A percentile compares a stretch with the other conserved stretches of the same genome.
Evolutionary conservation across 768 basidiomycete species (phyloP).

Genomic region (Serendipita sp.): DNA sequence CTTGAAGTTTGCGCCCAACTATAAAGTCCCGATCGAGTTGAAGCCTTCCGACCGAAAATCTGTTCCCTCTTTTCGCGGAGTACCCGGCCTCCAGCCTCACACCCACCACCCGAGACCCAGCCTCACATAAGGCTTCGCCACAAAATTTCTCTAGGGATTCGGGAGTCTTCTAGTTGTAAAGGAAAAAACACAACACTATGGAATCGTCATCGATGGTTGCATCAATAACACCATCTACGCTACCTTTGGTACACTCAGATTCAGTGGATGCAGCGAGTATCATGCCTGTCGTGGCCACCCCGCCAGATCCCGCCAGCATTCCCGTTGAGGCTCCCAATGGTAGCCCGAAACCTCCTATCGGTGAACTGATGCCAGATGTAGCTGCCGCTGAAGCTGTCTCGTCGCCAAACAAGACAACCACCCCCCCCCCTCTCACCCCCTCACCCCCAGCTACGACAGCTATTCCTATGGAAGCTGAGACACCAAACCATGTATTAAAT

Average conservation of each 20-base stretch:
- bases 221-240: background rate
- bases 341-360: background rate
- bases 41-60: background rate
- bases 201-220: background rate
- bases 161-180: background rate
- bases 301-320: background rate
- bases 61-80: conserved; percentile 1
- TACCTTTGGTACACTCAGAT: background rate
- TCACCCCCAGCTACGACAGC: background rate
- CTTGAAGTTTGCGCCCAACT: background rate
- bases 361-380: conserved; percentile 3
- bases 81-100: background rate
- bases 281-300: background rate
- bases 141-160: background rate
- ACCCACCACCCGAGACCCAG: background rate
- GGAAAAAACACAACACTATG: background rate
- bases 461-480: background rate
- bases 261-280: background rate
- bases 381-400: background rate
- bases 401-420: background rate
- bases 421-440: background rate
- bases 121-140: too few species aligned
- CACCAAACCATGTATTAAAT: background rate
- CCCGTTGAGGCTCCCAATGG: conserved; percentile 1
- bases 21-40: background rate